Evolutionary conservation across 176 grass and related monocot genomes (phyloP), one percentile per base, ranked within the genome.

Genomic region (maize (Zea mays)): DNA sequence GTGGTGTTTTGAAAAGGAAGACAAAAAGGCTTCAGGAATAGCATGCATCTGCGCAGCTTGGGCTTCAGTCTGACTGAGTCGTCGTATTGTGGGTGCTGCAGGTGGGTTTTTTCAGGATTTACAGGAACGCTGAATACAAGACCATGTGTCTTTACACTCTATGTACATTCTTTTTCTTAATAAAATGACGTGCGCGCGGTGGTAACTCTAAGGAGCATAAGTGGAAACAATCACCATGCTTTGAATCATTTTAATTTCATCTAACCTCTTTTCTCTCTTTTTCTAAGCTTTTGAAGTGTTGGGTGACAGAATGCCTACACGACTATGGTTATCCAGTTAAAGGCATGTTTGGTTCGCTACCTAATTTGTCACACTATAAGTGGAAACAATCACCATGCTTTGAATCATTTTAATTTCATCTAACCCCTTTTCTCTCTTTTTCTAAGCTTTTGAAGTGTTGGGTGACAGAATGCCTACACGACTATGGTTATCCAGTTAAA

Each of bases 1-100:
- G 36, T 74, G 62, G 2, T 62, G 64, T 74, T 11, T 37, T 73
- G 27, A 72, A 74, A 67, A 79, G 80, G 44, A 87, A 79, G 80
- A 38, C 68, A 19, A 77, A 73, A 37, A 87, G 61, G 10, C 85
- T 79, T 44, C 86, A 79, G 58, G 62, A 79, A 68, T 83, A 83
- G 52, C 70, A 61, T 72, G 46, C 61, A 72, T 54, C 3, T 2
- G 6, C 41, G 6, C 61, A 55, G 41, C 70, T 62, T 62, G 56
- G 36, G 38, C 65, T 81, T 66, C 55, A 47, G 4, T 81, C 62
- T 78, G 59, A 21, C 78, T 68, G 52, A 79, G 14, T 39, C 34
- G 33, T 67, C 42, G 78, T 72, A 43, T 69, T 27, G 27, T 27
- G 36, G 15, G 47, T 9, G 33, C 8, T 78, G n/a, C 74, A 46